Evolutionary conservation across 257 asterid genomes (phyloP), one percentile per base, ranked within the genome.

Genomic region (Solanum commersonii): DNA sequence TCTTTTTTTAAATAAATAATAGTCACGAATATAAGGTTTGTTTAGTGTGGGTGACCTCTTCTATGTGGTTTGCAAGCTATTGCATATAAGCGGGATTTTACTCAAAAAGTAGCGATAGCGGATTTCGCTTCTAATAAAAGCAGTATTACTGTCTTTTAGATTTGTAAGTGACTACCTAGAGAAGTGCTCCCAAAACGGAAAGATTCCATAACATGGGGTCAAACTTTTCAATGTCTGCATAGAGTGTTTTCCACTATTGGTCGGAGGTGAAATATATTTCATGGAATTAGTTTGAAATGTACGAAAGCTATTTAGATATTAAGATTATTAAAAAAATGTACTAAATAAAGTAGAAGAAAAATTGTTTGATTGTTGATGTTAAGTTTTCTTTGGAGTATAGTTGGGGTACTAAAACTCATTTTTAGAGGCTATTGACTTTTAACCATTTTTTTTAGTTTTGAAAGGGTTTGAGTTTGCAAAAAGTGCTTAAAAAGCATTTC

Each of bases 1-100:
- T 33, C 25, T 52, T 52, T 6, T 16, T 52, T 52, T 71, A 49
- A 49, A 49, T 22, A 31, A 71, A 31, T 33, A 33, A 31, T 71
- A 16, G 6, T 33, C 42, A 71, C 7, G 6, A 33, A 15, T 31
- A 70, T 29, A 52, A 52, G 22, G 10, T 1, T 52, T 52, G 23
- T 16, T 16, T 52, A 52, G 63, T 52, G 9, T 0, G 63, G 22
- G 22, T 5, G 2, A 52, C 1, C 22, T 52, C 3, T 52, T 6
- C 9, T 52, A 16, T 0, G 0, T 5, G 4, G 0, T 52, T 52
- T 16, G 9, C 0, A 1, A 52, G 1, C 4, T 52, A 49, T 49
- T 16, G 3, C 1, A 49, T 49, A 49, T 16, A 9, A 49, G 1
- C 1, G 8, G 2, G 10, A 37, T 46, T 46, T 46, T 4, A 52